Conservation (phyloP, 331 rosid genomes). For the Quercus lobata region DNA sequence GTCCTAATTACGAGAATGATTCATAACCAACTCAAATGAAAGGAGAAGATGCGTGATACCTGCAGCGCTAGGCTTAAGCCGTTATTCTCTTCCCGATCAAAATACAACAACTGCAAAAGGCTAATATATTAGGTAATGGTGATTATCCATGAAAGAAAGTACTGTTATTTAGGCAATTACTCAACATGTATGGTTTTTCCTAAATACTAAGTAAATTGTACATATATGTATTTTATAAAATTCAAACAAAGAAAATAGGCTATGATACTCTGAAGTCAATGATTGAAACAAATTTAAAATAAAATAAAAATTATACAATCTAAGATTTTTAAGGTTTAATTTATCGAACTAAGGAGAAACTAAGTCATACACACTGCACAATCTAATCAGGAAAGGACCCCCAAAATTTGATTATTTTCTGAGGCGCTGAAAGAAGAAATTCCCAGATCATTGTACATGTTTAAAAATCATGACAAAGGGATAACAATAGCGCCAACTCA, state of each 20-base stretch:
- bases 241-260: neutral
- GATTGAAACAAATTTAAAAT: neutral
- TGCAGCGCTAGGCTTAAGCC: constrained; percentile 95
- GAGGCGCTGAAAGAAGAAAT: neutral
- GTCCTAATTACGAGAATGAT: neutral
- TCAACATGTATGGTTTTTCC: neutral
- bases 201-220: neutral
- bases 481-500: neutral
- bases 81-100: constrained; percentile 78
- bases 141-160: neutral
- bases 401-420: neutral
- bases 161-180: neutral
- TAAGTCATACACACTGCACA: neutral
- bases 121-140: neutral
- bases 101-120: constrained; percentile 67
- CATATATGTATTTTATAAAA: neutral
- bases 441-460: neutral
- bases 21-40: neutral
- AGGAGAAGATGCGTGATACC: constrained; percentile 44
- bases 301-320: neutral
- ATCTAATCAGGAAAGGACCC: neutral
- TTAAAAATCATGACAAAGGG: neutral
- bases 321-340: neutral
- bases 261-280: neutral
- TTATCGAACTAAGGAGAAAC: neutral